Conservation (phyloP, 78 protist species). For the Emiliania huxleyi region DNA sequence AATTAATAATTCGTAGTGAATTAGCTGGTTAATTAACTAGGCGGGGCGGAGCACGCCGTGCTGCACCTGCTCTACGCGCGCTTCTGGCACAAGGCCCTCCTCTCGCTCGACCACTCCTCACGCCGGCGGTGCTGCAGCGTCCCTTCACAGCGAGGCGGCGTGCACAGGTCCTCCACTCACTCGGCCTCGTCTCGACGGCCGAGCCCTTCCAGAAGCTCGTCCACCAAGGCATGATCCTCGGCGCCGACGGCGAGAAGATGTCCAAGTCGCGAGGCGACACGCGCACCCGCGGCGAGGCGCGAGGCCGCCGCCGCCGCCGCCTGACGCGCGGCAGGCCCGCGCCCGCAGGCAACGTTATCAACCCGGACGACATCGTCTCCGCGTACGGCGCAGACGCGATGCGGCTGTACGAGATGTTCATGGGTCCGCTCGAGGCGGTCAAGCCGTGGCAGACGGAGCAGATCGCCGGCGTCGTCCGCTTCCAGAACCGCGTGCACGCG, state of each 20-base stretch:
- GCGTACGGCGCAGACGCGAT: conserved; percentile 45
- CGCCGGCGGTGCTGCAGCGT: too few relatives aligned
- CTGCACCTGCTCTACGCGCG: conserved; percentile 89
- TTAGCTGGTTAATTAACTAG: too few relatives aligned
- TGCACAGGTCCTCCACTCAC: conserved; percentile 22
- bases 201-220: conserved; percentile 58
- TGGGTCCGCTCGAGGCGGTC: conserved; percentile 56
- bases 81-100: conserved; percentile 75
- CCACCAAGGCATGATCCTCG: conserved; percentile 58
- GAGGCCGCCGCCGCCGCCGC: too few relatives aligned
- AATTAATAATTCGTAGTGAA: too few relatives aligned
- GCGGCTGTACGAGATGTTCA: conserved; percentile 54
- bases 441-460: conserved; percentile 47
- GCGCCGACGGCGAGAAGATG: conserved; percentile 50
- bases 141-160: not conserved
- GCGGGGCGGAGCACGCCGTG: conserved; percentile 92
- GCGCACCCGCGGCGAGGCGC: conserved; percentile 44
- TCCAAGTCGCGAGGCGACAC: conserved; percentile 45
- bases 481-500: conserved; percentile 7
- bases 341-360: conserved; percentile 51
- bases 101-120: too few relatives aligned
- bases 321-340: too few relatives aligned
- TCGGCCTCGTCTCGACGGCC: conserved; percentile 22
- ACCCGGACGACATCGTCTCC: conserved; percentile 47
- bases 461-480: conserved; percentile 38